Evolutionary conservation across 225 moss, liverwort and hornwort species (phyloP).

Genomic region (Bryoerythrophyllum caledonicum): DNA sequence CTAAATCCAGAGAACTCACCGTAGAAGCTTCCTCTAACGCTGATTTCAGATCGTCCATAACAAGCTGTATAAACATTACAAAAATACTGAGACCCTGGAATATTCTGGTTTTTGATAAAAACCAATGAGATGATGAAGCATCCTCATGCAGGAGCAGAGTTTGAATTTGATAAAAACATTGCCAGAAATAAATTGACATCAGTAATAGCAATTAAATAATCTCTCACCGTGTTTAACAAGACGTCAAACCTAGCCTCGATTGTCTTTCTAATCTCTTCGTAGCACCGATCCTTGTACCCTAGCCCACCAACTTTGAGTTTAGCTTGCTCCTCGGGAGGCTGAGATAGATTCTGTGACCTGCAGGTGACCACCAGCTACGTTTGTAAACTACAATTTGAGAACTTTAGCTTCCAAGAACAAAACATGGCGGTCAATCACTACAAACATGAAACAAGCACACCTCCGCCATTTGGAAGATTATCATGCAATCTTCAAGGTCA

Average conservation of each 20-base stretch:
- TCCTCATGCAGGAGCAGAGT: neutral
- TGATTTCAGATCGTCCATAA: slow-evolving; percentile 80
- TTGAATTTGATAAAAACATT: neutral
- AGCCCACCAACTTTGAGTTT: slow-evolving; percentile 70
- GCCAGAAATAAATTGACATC: neutral
- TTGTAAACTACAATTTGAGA: neutral
- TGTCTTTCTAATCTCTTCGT: slow-evolving; percentile 93
- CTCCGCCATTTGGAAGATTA: neutral
- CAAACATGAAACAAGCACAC: neutral
- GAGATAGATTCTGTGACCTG: slow-evolving; percentile 80
- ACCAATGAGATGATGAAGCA: neutral
- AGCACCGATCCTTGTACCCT: slow-evolving; percentile 96
- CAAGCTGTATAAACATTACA: slow-evolving; percentile 61
- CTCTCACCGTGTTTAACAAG: slow-evolving; percentile 71
- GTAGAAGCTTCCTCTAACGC: slow-evolving; percentile 86
- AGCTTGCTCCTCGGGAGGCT: slow-evolving; percentile 69
- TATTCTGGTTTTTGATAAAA: neutral
- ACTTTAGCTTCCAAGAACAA: neutral
- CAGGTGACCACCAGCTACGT: neutral
- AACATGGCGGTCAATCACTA: neutral
- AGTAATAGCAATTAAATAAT: neutral
- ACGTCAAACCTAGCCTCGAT: slow-evolving; percentile 84
- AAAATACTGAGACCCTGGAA: neutral
- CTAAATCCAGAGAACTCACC: slow-evolving; percentile 47
- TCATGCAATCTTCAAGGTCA: neutral